Evolutionary conservation across 345 rosid species (phyloP).

Genomic region (Salix exigua): DNA sequence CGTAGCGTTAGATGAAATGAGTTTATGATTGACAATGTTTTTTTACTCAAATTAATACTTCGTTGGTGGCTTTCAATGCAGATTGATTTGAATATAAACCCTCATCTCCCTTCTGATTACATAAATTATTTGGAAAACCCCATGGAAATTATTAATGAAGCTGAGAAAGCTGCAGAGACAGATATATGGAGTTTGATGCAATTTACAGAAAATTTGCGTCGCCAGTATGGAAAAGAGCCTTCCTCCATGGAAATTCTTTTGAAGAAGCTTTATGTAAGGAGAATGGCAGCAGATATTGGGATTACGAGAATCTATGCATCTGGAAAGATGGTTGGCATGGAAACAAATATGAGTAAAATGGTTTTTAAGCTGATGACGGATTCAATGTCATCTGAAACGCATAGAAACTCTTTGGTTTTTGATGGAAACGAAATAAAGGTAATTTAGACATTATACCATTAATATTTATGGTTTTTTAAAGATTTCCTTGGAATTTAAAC

Average conservation of each 20-base stretch:
- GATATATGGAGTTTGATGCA: conserved; percentile 82
- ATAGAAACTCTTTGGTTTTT: conserved; percentile 57
- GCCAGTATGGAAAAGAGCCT: conserved; percentile 90
- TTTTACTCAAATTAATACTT: neutral
- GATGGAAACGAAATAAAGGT: conserved; percentile 79
- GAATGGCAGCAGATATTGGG: conserved; percentile 98
- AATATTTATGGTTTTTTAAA: neutral
- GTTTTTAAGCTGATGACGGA: conserved; percentile 82
- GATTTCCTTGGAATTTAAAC: neutral
- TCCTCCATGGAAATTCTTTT: conserved; percentile 79
- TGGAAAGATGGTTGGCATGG: conserved; percentile 87
- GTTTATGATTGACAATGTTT: neutral
- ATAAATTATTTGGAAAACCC: conserved; percentile 82
- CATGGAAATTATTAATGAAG: conserved; percentile 70
- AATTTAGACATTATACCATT: conserved; percentile 2
- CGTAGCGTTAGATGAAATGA: neutral
- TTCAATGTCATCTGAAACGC: conserved; percentile 64
- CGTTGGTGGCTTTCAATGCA: conserved; percentile 18
- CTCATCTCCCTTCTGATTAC: conserved; percentile 84
- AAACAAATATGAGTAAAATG: conserved; percentile 70
- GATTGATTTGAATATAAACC: conserved; percentile 78
- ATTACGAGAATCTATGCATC: conserved; percentile 63
- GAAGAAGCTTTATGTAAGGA: conserved; percentile 83
- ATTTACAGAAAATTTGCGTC: conserved; percentile 78
- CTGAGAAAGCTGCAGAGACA: conserved; percentile 82